phyloP scores from a whole-genome alignment of 2,329 filamentous ascomycete species.

The Cladophialophora yegresii region DNA sequence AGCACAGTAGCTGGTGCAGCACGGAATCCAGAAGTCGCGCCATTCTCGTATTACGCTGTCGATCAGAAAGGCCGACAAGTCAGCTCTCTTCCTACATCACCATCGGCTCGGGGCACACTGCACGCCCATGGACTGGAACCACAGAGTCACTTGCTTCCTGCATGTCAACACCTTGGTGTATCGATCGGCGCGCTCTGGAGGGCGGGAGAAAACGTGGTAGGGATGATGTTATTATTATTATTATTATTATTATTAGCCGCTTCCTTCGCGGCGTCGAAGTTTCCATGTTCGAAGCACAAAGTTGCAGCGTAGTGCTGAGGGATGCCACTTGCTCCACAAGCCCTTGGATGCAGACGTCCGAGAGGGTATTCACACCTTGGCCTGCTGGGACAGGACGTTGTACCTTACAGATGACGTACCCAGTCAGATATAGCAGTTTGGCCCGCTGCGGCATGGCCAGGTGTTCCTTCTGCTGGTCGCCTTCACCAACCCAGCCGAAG shows the following conservation, averaged over 20 bases:
- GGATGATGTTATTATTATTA: no score
- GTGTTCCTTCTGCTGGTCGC: background rate
- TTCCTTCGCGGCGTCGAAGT: background rate
- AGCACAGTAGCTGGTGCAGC: background rate
- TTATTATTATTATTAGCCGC: background rate
- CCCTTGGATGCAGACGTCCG: background rate
- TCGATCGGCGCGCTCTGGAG: no score
- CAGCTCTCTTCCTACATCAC: background rate
- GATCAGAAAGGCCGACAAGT: background rate
- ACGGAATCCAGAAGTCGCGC: background rate
- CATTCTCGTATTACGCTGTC: background rate
- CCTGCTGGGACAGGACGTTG: background rate
- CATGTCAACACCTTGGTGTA: background rate
- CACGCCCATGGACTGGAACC: no score
- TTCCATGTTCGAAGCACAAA: background rate
- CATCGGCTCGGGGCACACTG: background rate
- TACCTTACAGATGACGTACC: conserved; percentile 14
- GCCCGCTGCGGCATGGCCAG: background rate
- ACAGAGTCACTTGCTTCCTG: background rate
- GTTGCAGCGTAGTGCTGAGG: conserved; percentile 1
- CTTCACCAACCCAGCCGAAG: background rate
- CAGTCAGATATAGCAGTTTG: background rate
- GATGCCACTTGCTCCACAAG: conserved; percentile 8
- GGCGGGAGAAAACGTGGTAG: background rate
- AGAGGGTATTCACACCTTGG: background rate